Conservation (phyloP, 148 eudicot genomes). For the Mesembryanthemum crystallinum region DNA sequence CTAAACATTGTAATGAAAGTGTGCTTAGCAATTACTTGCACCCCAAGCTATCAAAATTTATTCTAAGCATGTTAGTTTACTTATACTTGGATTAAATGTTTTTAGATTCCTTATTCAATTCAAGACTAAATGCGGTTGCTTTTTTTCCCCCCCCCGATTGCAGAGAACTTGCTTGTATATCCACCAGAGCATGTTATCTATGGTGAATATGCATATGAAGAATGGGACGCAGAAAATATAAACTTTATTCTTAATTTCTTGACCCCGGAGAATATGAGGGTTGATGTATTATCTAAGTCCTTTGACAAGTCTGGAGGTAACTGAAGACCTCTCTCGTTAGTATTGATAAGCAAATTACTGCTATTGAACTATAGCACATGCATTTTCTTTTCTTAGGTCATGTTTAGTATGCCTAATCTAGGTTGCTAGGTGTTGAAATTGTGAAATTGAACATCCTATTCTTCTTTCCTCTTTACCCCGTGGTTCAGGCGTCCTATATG, state of each 20-base stretch:
- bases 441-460: slow-evolving; percentile 6
- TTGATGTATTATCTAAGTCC: slow-evolving; percentile 68
- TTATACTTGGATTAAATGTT: neutral
- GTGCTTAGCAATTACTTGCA: neutral
- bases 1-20: neutral
- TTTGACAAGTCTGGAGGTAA: slow-evolving; percentile 61
- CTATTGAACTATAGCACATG: neutral
- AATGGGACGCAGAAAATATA: slow-evolving; percentile 78
- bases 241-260: slow-evolving; percentile 54
- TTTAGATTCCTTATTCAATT: neutral
- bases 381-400: neutral
- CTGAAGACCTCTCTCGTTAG: neutral
- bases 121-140: neutral
- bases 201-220: slow-evolving; percentile 82
- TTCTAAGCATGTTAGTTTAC: neutral
- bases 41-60: neutral
- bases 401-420: neutral
- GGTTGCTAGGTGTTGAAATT: neutral
- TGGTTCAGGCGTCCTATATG: slow-evolving; percentile 47
- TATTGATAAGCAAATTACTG: neutral
- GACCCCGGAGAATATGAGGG: slow-evolving; percentile 86
- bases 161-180: slow-evolving; percentile 70
- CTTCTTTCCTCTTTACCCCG: neutral
- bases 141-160: slow-evolving; percentile 22
- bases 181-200: slow-evolving; percentile 90